Conservation (phyloP, 768 basidiomycete genomes). For the Xerocomellus amylosporus region DNA sequence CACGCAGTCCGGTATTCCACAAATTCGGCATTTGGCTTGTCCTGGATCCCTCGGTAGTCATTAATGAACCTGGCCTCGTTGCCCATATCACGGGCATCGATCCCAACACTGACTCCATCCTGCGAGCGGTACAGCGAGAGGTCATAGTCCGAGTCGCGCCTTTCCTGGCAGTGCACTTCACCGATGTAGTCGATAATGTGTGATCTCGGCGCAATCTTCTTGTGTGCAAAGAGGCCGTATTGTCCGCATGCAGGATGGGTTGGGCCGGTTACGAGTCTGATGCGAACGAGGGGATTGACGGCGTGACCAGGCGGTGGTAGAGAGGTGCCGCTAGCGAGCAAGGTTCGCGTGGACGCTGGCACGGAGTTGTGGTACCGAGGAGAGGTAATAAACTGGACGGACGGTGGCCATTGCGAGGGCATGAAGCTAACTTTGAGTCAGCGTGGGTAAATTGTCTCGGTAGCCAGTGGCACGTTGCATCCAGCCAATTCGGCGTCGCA, state of each 20-base stretch:
- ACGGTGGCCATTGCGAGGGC: conserved; percentile 51
- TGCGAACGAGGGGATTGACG: conserved; percentile 41
- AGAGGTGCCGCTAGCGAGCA: conserved; percentile 33
- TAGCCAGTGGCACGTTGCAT: conserved; percentile 17
- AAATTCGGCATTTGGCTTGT: conserved; percentile 70
- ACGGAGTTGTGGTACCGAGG: conserved; percentile 60
- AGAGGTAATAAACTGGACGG: conserved; percentile 52
- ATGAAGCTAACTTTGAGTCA: neutral
- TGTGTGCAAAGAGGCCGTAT: conserved; percentile 74
- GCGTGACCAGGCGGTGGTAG: conserved; percentile 1
- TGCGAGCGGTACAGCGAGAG: conserved; percentile 67
- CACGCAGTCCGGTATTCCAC: conserved; percentile 47
- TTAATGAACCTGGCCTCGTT: conserved; percentile 91
- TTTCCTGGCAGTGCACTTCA: conserved; percentile 76
- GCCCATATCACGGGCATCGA: conserved; percentile 73
- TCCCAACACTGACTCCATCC: conserved; percentile 62
- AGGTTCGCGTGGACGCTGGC: conserved; percentile 37
- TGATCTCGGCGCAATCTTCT: conserved; percentile 61
- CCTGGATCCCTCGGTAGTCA: conserved; percentile 79
- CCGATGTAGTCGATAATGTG: conserved; percentile 82
- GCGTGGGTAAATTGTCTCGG: conserved; percentile 30
- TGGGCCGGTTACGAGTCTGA: conserved; percentile 52
- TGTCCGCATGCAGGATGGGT: conserved; percentile 80
- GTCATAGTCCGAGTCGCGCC: conserved; percentile 81
- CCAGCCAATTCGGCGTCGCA: conserved; percentile 3